Evolutionary conservation across 257 asterid species (phyloP).

Genomic region (Fraxinus pennsylvanica): DNA sequence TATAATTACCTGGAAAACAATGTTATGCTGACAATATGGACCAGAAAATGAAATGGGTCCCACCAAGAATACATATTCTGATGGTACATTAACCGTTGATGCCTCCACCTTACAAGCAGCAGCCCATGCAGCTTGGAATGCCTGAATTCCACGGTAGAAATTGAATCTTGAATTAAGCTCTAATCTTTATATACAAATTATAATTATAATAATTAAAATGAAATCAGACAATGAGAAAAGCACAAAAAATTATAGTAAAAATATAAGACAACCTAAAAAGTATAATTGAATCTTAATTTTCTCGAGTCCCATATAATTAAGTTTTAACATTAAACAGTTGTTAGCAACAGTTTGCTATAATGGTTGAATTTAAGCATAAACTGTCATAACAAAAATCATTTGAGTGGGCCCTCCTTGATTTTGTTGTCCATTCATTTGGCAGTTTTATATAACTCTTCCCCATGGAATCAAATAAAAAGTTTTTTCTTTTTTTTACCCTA

Average conservation of each 20-base stretch:
- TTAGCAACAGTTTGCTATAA: slow-evolving; percentile 26
- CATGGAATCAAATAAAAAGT: background rate
- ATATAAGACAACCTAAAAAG: background rate
- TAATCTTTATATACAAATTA: background rate
- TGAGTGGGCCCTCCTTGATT: slow-evolving; percentile 42
- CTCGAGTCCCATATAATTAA: background rate
- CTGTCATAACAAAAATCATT: slow-evolving; percentile 41
- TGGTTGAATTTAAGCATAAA: slow-evolving; percentile 30
- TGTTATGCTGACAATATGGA: slow-evolving; percentile 82
- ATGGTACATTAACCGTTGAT: slow-evolving; percentile 61
- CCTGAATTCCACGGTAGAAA: slow-evolving; percentile 45
- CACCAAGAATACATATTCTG: slow-evolving; percentile 61
- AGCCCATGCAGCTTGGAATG: slow-evolving; percentile 89
- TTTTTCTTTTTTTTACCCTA: slow-evolving; percentile 9
- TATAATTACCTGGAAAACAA: slow-evolving; percentile 75
- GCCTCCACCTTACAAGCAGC: slow-evolving; percentile 80
- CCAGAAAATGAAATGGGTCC: slow-evolving; percentile 94
- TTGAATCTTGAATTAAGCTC: background rate
- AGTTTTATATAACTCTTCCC: slow-evolving; percentile 11
- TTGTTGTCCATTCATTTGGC: slow-evolving; percentile 38
- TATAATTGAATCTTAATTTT: background rate
- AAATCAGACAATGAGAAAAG: background rate
- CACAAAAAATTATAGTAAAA: background rate
- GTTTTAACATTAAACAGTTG: slow-evolving; percentile 25
- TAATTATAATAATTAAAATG: no score